Evolutionary conservation across 345 rosid species (phyloP), one percentile per base, ranked within the genome.

Genomic region (Moricandia arvensis): DNA sequence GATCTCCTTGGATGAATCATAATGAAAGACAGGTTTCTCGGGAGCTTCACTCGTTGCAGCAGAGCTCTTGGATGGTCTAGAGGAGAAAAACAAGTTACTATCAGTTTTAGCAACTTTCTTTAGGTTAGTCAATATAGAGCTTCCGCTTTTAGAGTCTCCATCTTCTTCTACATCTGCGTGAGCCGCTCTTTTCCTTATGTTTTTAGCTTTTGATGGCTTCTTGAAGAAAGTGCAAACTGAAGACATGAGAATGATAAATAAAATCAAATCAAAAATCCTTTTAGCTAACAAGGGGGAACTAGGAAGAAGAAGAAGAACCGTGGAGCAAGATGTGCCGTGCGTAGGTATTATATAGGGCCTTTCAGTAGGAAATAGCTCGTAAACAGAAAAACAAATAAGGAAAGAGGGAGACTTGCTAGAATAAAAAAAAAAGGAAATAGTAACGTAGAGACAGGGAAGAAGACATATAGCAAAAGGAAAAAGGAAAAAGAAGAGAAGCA

Each of bases 1-100:
- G 69, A 93, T 88, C 79, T 89, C 89, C 83, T 86, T 93, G 4
- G 96, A 93, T 63, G 98, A 93, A 63, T 89, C 96, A 4, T 84
- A 93, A 54, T 88, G 91, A 75, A 93, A 93, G 30, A 85, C 54
- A 0, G 83, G 41, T 60, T 84, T 58, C 69, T 82, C 90, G 0
- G 49, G 61, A 26, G 72, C 78, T 3, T 80, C 66, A 43, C 77
- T 83, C 1, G 85, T 37, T 0, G 83, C 17, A 30, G 35, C 2
- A 7, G 85, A 37, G 68, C 66, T 83, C 76, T 83, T 87, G 8
- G 93, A 84, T 34, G 91, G 80, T 60, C 87, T 89, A 51, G 90
- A 86, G 0, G 97, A 85, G 53, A 93, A 93, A 51, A 21, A 90
- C 1, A 93, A 70, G 86, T 93, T 93, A 69, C 80, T 77, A 38